phyloP scores from a whole-genome alignment of 345 rosid species.

The Turnera subulata region DNA sequence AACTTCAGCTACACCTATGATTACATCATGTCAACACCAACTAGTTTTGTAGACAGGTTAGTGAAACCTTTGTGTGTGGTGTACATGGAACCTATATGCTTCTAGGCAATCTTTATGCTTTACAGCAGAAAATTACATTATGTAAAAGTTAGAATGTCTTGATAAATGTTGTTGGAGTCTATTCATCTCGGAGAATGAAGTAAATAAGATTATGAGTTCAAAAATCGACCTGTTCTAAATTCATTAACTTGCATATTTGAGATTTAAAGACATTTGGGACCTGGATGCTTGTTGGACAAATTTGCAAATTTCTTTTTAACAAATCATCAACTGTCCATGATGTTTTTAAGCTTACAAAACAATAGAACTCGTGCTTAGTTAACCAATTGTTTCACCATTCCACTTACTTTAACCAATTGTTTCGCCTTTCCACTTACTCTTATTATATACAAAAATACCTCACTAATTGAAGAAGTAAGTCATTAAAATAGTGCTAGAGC shows the following conservation, averaged over 20 bases:
- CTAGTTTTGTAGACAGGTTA: constrained; percentile 97
- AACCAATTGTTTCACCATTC: too few species aligned
- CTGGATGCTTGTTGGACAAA: neutral
- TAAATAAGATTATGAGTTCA: too few species aligned
- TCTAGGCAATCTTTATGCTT: neutral
- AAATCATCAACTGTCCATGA: too few species aligned
- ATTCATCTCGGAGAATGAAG: too few species aligned
- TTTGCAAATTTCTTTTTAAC: neutral
- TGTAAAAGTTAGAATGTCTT: neutral
- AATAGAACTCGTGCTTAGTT: too few species aligned
- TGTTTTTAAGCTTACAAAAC: too few species aligned
- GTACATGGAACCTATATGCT: neutral
- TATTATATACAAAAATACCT: too few species aligned
- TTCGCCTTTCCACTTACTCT: too few species aligned
- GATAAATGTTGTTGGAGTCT: neutral
- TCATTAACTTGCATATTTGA: neutral
- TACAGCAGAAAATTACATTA: neutral
- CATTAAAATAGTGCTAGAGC: too few species aligned
- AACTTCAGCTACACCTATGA: constrained; percentile 87
- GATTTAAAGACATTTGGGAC: neutral
- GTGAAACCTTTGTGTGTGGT: constrained; percentile 16
- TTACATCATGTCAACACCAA: constrained; percentile 82
- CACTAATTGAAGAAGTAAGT: too few species aligned
- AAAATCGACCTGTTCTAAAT: too few species aligned
- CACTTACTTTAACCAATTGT: too few species aligned